Base-by-base conservation (phyloP, 225 moss, liverwort and hornwort genomes). In the Sphagnum tenellum region DNA sequence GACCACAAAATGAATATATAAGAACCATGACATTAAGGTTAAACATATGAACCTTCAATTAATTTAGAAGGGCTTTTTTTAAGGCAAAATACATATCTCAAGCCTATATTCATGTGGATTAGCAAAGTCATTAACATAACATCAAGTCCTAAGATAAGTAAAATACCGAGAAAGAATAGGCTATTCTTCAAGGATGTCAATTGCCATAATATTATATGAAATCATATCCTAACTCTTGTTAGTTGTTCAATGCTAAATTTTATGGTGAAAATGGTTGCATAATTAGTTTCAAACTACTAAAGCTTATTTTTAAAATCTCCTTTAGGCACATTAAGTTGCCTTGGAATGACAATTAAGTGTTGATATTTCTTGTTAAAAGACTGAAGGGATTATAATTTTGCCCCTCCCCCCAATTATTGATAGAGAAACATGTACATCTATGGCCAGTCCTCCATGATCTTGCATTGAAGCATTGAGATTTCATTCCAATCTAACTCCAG, bases 201-300 rank as follows among this genome's bases (percentile, higher is more conserved):
- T 75, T 8, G 68, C 66, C 59, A 75, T 67, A 56, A 68, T 55
- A 53, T 64, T 71, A 66, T 87, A 83, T 44, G 67, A 53, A 53
- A 66, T 69, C 44, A 72, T 58, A 8, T 54, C 46, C 6, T 64
- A 45, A 14, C 61, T 51, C 64, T 89, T 80, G 65, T 79, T 78
- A 56, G 71, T 67, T n/a, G 90, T 90, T 92, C 90, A 9, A 79
- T 66, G 5, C 69, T 85, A 70, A 85, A 86, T 65, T 71, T 82
- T 4, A 86, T 63, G 4, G 88, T 63, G n/a, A 88, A 89, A 50
- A 79, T 81, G 2, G 83, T 75, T 29, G 84, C 84, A 72, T 89
- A 96, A 50, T 86, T 92, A 47, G 93, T 77, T 45, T 72, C 93
- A 64, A 98, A 92, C 93, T 98, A 5, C 96, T 93, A 64, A 98